Evolutionary conservation across 108 stramenopile species (phyloP).

Genomic region (Mayamaea pseudoterrestris): DNA sequence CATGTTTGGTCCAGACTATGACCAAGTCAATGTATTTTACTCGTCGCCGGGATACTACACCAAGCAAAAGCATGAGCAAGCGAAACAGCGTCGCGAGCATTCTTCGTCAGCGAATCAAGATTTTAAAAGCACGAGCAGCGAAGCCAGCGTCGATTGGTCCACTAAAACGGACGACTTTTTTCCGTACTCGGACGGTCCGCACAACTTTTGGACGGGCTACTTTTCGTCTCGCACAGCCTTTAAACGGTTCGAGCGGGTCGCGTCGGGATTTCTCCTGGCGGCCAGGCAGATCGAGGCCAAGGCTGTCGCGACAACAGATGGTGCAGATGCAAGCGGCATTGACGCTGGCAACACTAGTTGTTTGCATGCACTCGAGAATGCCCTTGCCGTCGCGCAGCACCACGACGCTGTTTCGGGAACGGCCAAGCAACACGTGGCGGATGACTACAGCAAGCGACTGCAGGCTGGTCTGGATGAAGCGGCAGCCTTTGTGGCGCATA

Average conservation of each 20-base stretch:
- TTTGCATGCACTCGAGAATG: constrained; percentile 54
- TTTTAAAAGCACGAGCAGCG: neutral
- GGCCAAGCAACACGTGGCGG: constrained; percentile 79
- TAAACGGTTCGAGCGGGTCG: constrained; percentile 77
- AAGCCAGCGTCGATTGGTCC: constrained; percentile 9
- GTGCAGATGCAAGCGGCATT: neutral
- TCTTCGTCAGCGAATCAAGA: constrained; percentile 1
- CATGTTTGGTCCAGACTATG: constrained; percentile 40
- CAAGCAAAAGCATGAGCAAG: constrained; percentile 43
- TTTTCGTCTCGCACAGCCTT: constrained; percentile 79
- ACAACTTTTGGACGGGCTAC: constrained; percentile 94
- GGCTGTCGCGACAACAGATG: constrained; percentile 1
- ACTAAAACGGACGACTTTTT: constrained; percentile 87
- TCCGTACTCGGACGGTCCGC: constrained; percentile 83
- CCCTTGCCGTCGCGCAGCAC: constrained; percentile 77
- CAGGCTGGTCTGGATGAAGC: constrained; percentile 52
- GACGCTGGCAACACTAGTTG: neutral
- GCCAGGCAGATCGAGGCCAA: constrained; percentile 58
- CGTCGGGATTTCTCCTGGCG: constrained; percentile 56
- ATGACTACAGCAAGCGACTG: constrained; percentile 81
- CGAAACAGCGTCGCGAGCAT: neutral
- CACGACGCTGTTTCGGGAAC: constrained; percentile 90
- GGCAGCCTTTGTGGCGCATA: constrained; percentile 22
- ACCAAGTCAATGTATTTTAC: constrained; percentile 76
- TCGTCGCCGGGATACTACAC: constrained; percentile 81